phyloP scores from a whole-genome alignment of 768 basidiomycete genomes.

The Leccinum longicurvipes region DNA sequence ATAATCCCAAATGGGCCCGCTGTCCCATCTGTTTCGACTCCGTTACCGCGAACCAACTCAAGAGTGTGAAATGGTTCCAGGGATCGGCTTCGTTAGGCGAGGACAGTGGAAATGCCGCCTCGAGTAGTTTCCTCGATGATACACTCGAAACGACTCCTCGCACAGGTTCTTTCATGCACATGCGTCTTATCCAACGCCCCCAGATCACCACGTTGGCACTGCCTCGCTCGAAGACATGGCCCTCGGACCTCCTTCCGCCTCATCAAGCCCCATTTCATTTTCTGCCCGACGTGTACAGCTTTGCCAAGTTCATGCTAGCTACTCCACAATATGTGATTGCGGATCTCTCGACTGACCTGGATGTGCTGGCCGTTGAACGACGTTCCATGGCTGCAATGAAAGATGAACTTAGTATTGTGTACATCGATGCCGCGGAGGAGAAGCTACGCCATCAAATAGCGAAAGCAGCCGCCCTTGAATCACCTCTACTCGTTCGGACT shows the following conservation, averaged over 20 bases:
- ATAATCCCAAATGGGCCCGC: conserved; percentile 80
- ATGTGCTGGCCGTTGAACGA: conserved; percentile 69
- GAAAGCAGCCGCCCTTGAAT: conserved; percentile 75
- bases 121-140: conserved; percentile 37
- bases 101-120: conserved; percentile 18
- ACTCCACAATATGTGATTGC: conserved; percentile 79
- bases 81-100: conserved; percentile 38
- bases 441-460: conserved; percentile 78
- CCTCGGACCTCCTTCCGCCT: conserved; percentile 85
- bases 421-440: conserved; percentile 74
- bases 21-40: conserved; percentile 98
- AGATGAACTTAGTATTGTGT: conserved; percentile 75
- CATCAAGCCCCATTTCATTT: conserved; percentile 96
- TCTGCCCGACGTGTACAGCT: conserved; percentile 83
- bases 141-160: conserved; percentile 40
- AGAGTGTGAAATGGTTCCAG: conserved; percentile 89
- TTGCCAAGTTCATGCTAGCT: conserved; percentile 95
- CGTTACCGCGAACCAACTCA: conserved; percentile 84
- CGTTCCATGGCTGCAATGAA: conserved; percentile 58
- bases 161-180: conserved; percentile 61
- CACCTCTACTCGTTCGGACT: conserved; percentile 55
- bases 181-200: conserved; percentile 91
- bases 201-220: conserved; percentile 94
- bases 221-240: conserved; percentile 90
- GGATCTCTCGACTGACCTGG: conserved; percentile 70